Conservation (phyloP, 2,329 filamentous ascomycete genomes). For the Verticillium nubilum region DNA sequence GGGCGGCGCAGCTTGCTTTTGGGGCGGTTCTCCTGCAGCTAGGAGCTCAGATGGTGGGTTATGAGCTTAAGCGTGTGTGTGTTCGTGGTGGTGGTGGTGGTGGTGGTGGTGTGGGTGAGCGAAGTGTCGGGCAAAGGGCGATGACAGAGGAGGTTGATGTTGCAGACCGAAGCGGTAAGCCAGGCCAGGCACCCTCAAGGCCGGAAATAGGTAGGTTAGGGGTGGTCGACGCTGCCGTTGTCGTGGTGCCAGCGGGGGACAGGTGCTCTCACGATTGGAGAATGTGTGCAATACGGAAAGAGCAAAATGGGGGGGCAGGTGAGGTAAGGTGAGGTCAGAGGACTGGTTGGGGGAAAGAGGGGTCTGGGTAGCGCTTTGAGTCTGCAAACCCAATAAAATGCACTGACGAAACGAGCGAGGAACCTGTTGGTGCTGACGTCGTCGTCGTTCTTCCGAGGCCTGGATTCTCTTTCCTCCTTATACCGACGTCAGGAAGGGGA, state of each 20-base stretch:
- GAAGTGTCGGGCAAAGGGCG: neutral
- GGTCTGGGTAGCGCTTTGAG: neutral
- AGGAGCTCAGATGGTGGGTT: neutral
- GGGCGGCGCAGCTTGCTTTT: neutral
- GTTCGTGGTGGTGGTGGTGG: neutral
- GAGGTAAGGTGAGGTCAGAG: neutral
- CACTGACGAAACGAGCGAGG: neutral
- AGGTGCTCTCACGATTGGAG: neutral
- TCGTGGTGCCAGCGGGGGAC: neutral
- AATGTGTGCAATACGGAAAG: neutral
- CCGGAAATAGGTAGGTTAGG: neutral
- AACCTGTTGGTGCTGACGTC: neutral
- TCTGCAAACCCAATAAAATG: neutral
- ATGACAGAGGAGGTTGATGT: neutral
- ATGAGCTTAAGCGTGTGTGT: neutral
- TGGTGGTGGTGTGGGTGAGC: neutral
- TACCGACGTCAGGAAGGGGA: neutral
- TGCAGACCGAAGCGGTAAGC: neutral
- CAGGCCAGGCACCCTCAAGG: neutral
- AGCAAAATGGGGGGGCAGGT: neutral
- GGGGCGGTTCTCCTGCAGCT: neutral
- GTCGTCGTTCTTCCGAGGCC: neutral
- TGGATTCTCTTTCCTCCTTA: neutral
- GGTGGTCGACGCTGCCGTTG: neutral
- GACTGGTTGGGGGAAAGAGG: neutral